Evolutionary conservation across 371 early-diverging fungal genomes (phyloP), one percentile per base, ranked within the genome.

Genomic region (Syncephalastrum racemosum): DNA sequence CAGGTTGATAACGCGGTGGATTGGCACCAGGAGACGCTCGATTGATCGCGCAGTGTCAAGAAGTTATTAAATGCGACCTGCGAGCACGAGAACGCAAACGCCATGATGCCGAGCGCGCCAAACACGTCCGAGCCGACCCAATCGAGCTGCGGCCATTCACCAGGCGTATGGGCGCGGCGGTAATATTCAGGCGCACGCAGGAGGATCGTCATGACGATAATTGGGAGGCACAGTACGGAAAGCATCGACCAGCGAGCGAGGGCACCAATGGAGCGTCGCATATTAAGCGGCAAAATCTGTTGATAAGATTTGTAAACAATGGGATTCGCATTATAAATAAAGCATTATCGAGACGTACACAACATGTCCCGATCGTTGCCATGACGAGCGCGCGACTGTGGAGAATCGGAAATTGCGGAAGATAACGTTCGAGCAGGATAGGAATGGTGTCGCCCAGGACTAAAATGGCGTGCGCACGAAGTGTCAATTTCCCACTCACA

Each of bases 391-490:
- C 59, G 15, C 82, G 69, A 19, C 70, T 53, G 23, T 65, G 58
- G 19, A 79, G 60, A 19, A 80, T 40, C 4, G 69, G 58, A 25
- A 53, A 36, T 50, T 65, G 62, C 42, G 76, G 68, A 41, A 80
- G 48, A 63, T 70, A 79, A 8, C 75, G 64, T 10, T 59, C 60
- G 22, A 80, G 62, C n/a, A 84, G 45, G 18, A 81, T 60, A 0
- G 84, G 82, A 15, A 82, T 63, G 46, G 82, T 82, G 56, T 84
- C 84, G 43, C 84, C 84, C 14, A 84, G 59, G 43, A 84, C 79
- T 67, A 71, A 31, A 53, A 8, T 39, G 19, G 42, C 42, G 41
- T 19, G 18, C 18, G 25, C 13, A 19, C 20, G 36, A 57, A 57
- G 36, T 31, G 36, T 31, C 36, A 31, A 31, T 31, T 31, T 31